Evolutionary conservation across 1,139 yeast genomes (phyloP).

Genomic region (Hemisphaericaspora lyxosophila): DNA sequence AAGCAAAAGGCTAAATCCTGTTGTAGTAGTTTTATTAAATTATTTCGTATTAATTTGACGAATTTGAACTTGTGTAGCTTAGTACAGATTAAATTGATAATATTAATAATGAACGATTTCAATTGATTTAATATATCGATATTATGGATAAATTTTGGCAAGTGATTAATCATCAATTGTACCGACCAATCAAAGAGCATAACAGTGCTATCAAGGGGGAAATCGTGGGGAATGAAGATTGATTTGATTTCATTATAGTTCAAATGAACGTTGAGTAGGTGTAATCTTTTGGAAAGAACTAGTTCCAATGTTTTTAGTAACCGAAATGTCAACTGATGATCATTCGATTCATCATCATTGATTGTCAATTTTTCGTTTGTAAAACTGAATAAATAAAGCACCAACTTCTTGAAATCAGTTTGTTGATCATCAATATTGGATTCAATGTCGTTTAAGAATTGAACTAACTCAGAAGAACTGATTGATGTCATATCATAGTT

Average conservation of each 20-base stretch:
- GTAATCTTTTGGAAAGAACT: slow-evolving; percentile 13
- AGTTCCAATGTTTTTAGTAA: slow-evolving; percentile 14
- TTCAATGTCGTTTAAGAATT: slow-evolving; percentile 38
- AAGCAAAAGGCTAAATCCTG: slow-evolving; percentile 14
- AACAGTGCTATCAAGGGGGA: not conserved
- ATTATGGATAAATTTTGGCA: slow-evolving; percentile 19
- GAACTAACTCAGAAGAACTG: slow-evolving; percentile 27
- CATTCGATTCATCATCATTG: not conserved
- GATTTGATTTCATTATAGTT: slow-evolving; percentile 12
- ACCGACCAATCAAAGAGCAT: slow-evolving; percentile 35
- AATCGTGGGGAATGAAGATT: slow-evolving; percentile 9
- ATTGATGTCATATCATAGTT: slow-evolving; percentile 17
- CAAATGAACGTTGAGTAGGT: slow-evolving; percentile 15
- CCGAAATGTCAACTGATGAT: slow-evolving; percentile 5
- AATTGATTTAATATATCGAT: slow-evolving; percentile 20
- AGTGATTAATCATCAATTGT: slow-evolving; percentile 26
- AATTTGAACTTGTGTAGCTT: slow-evolving; percentile 30
- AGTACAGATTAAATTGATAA: slow-evolving; percentile 32
- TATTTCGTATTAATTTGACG: slow-evolving; percentile 18
- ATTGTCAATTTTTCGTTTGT: slow-evolving; percentile 23
- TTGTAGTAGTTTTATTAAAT: slow-evolving; percentile 17
- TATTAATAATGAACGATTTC: slow-evolving; percentile 32
- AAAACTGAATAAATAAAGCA: slow-evolving; percentile 35
- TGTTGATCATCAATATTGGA: slow-evolving; percentile 30
- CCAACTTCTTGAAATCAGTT: slow-evolving; percentile 38